phyloP scores from a whole-genome alignment of 1,284 basidiomycete species.

The Puccinia coronata region DNA sequence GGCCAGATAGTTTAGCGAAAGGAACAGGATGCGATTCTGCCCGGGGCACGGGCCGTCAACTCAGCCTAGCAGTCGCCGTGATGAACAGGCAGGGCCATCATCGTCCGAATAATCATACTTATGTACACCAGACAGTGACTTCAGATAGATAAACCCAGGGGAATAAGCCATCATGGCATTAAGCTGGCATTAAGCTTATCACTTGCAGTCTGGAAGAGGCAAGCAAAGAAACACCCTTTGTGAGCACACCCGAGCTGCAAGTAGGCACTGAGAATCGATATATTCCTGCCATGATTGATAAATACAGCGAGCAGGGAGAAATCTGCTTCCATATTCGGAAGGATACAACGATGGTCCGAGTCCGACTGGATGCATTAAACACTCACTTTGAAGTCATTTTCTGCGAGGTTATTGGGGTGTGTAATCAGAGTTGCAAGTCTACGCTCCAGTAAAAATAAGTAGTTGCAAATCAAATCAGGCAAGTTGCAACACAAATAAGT shows the following conservation, averaged over 20 bases:
- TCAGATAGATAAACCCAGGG: neutral
- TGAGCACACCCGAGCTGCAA: too few relatives aligned
- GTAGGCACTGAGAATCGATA: neutral
- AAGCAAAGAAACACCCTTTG: neutral
- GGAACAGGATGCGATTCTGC: slow-evolving; percentile 1
- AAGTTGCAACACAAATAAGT: neutral
- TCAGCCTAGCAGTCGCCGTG: neutral
- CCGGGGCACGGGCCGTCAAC: slow-evolving; percentile 9
- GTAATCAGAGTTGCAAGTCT: too few relatives aligned
- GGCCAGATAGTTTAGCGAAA: neutral
- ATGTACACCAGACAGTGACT: neutral
- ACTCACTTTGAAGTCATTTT: neutral
- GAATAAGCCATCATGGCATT: slow-evolving; percentile 4
- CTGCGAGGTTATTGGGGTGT: too few relatives aligned
- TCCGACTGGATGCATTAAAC: too few relatives aligned
- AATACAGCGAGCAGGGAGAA: neutral
- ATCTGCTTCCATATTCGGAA: neutral
- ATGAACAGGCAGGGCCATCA: neutral
- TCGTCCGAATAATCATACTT: neutral
- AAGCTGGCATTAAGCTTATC: slow-evolving; percentile 11
- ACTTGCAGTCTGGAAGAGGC: neutral
- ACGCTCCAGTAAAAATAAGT: too few relatives aligned
- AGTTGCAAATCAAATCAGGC: too few relatives aligned
- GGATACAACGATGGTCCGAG: neutral
- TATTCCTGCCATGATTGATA: neutral